Conservation (phyloP, 106 monocot species). For the Posidonia australis region DNA sequence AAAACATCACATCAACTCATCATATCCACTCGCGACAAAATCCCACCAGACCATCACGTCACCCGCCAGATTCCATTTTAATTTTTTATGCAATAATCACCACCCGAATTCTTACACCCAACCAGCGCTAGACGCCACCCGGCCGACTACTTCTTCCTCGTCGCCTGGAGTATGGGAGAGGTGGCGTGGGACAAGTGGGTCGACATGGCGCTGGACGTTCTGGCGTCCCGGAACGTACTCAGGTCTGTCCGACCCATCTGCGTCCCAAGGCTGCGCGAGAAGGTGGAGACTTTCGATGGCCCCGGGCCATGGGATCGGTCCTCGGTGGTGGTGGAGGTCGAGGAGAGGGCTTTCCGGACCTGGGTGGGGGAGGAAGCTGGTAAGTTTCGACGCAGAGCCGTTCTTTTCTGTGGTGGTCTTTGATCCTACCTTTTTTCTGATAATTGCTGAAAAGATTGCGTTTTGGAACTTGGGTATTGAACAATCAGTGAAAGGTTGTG, state of each 20-base stretch:
- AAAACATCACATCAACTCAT: no score
- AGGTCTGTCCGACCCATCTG: not conserved
- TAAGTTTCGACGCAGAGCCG: not conserved
- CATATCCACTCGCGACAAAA: no score
- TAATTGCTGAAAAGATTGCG: not conserved
- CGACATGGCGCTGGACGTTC: not conserved
- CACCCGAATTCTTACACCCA: no score
- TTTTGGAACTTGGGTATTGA: no score
- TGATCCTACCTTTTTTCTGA: not conserved
- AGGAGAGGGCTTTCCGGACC: not conserved
- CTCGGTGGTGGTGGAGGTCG: conserved; percentile 8
- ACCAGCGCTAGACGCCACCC: no score
- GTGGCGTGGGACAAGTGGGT: conserved; percentile 7
- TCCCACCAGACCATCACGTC: no score
- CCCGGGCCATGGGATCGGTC: conserved; percentile 7
- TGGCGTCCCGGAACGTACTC: not conserved
- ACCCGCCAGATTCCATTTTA: no score
- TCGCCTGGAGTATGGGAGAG: no score
- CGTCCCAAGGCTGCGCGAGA: not conserved
- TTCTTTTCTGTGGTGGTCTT: not conserved
- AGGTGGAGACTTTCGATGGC: conserved; percentile 5
- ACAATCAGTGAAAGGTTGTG: not conserved
- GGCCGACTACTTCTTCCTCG: no score
- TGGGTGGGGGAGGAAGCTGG: conserved; percentile 4
- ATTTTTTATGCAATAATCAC: no score